These are phyloP conservation scores for Calonectria ilicicola DNA, from an alignment of 2,329 filamentous ascomycete species.

Conservation along the genomic window DNA sequence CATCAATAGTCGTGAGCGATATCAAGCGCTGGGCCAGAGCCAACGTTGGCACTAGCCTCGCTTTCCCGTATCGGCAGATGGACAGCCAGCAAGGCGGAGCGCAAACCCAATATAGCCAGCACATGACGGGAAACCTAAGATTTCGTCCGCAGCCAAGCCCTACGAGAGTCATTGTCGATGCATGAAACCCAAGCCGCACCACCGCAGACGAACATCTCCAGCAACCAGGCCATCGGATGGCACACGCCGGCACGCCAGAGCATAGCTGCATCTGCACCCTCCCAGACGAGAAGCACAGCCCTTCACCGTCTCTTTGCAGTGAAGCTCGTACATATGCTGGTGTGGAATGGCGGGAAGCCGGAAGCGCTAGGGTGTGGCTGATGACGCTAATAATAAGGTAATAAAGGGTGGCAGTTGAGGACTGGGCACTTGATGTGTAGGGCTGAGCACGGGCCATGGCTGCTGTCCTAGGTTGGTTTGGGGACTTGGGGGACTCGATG, in stretches of 20 bases:
- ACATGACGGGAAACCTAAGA: neutral
- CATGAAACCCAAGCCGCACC: slow-evolving; percentile 5
- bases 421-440: slow-evolving; percentile 38
- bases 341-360: slow-evolving; percentile 42
- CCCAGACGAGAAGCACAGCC: slow-evolving; percentile 25
- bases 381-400: slow-evolving; percentile 41
- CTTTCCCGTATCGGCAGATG: slow-evolving; percentile 13
- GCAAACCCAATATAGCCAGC: neutral
- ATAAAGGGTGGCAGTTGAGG: slow-evolving; percentile 35
- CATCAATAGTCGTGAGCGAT: neutral
- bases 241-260: slow-evolving; percentile 11
- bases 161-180: slow-evolving; percentile 3
- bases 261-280: neutral
- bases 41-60: slow-evolving; percentile 16
- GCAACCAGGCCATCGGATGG: slow-evolving; percentile 21
- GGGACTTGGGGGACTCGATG: neutral
- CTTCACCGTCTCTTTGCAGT: slow-evolving; percentile 37
- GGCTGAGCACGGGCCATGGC: slow-evolving; percentile 42
- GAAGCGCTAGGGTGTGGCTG: slow-evolving; percentile 43
- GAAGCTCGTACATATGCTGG: slow-evolving; percentile 26
- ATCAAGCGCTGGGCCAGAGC: neutral
- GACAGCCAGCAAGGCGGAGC: slow-evolving; percentile 6
- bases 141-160: slow-evolving; percentile 8
- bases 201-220: slow-evolving; percentile 2
- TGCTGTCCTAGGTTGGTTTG: neutral